Percentiles rank a stretch among this genome's conserved stretches.
Evolutionary conservation across 2,329 filamentous ascomycete species (phyloP).

Genomic region (Didymella segeticola): DNA sequence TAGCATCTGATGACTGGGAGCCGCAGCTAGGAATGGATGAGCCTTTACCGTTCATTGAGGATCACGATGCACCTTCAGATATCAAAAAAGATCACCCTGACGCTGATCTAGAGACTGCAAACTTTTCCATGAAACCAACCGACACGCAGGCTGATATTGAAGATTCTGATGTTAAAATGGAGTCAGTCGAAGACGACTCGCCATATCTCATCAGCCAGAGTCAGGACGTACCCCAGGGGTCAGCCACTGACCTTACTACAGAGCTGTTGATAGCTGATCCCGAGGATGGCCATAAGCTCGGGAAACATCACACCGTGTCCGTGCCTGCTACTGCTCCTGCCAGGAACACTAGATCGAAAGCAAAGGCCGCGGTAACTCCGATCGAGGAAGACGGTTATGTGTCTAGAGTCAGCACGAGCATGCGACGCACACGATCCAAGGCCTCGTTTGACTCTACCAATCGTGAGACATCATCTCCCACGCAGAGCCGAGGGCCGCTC

Average conservation of each 20-base stretch:
- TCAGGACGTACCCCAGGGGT: constrained; percentile 1
- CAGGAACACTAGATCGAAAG: constrained; percentile 43
- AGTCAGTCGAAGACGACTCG: constrained; percentile 38
- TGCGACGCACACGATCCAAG: constrained; percentile 24
- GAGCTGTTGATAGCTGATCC: constrained; percentile 28
- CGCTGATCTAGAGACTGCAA: background rate
- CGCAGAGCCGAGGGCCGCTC: constrained; percentile 17
- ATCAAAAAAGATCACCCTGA: background rate
- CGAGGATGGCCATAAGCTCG: constrained; percentile 30
- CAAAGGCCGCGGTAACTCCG: constrained; percentile 33
- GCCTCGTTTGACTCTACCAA: constrained; percentile 23
- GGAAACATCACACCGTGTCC: constrained; percentile 25
- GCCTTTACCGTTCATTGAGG: constrained; percentile 15
- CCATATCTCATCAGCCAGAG: constrained; percentile 13
- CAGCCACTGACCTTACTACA: background rate
- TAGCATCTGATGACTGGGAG: background rate
- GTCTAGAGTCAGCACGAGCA: constrained; percentile 15
- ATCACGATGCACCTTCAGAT: background rate
- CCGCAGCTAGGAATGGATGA: constrained; percentile 14
- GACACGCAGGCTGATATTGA: background rate
- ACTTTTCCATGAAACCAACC: background rate
- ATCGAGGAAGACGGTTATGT: constrained; percentile 21
- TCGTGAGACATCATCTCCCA: constrained; percentile 27
- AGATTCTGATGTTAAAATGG: constrained; percentile 36
- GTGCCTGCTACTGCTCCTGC: constrained; percentile 36